Base-by-base conservation (phyloP, 352 stramenopile species). In the Phytophthora pinifolia region DNA sequence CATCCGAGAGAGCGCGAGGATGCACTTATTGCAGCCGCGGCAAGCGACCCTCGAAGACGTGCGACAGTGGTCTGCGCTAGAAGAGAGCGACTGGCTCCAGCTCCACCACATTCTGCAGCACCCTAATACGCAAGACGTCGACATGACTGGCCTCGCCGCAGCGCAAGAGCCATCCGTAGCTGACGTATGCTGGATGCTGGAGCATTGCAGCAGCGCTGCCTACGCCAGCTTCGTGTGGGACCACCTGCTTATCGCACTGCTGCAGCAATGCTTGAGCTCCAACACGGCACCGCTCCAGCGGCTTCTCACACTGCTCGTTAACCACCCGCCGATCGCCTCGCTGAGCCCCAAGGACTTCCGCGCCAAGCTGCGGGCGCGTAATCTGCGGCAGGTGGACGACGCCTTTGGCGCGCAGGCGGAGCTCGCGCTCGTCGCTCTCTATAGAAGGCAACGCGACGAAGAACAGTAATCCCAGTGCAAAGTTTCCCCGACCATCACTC, bases 311-410 rank as follows among this genome's bases (percentile, higher is more conserved):
- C 31, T 63, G 10, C 48, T 89, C 6, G 55, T 82, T 1, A 47
- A 9, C 4, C 63, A 78, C 20, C 36, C 35, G 9, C 62, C 47
- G 17, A 52, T 90, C 7, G 60, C 52, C 0, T 58, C 45, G 7
- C 64, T 88, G 5, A 53, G 59, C 8, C 73, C 80, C 2, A 87
- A 81, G 56, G 66, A 79, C 22, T 88, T 90, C 43, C 77, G 80
- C 14, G 49, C 59, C 34, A 70, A 74, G 45, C 62, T 90, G 22
- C 76, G 77, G 10, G 57, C 73, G 22, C 74, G 66, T 47, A 67
- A 79, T 35, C 53, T 90, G 20, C 72, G 76, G 13, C 51, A 75
- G 8, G 46, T 75, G 6, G 63, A 70, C 35, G 42, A 65, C 4
- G 32, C 43, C n/a, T 49, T 74, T 7, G 77, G 69, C 6, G 67